Evolutionary conservation across 2,329 filamentous ascomycete species (phyloP), one percentile per base, ranked within the genome.

Genomic region (Cladosporium cucumerinum): DNA sequence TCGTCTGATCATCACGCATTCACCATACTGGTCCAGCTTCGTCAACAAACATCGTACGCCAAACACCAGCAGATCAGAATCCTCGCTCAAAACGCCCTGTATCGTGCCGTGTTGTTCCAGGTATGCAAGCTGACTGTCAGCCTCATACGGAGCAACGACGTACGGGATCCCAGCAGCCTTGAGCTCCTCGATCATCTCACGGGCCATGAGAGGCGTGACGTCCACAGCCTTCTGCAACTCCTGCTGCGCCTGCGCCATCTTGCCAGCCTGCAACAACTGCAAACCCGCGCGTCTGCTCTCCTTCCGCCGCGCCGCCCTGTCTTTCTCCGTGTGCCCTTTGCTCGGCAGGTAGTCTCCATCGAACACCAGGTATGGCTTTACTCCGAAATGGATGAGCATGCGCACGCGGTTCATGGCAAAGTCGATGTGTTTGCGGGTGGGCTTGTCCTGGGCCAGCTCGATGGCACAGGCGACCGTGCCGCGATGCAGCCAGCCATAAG

Each of bases 401-500:
- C 89, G 89, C 60, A 99, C 93, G 66, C 93, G 91, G 74, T 91
- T 87, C 85, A 99, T 89, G 61, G 90, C 90, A 72, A 93, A 96
- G 74, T 96, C 91, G 74, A 99, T 86, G 75, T 82, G 96, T 91
- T 92, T 96, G 62, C 86, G 89, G 0, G 93, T 98, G 16, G 92
- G 93, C 76, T 92, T 95, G 72, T 87, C 92, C 72, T 94, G 85
- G 39, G 93, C 95, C 68, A 99, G 85, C 73, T 98, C 95, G 72
- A 95, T 87, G 68, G 94, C 92, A 81, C 94, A 98, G 58, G 91
- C 86, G 69, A 96, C 89, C 55, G 93, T 93, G 62, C 93, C 96
- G 70, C 95, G 89, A 78, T 99, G 95, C 63, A 99, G 87, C 95
- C 96, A 99, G 76, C 94, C 95, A 83, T 99, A 99, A 65, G 91